These are phyloP conservation scores for Aegilops bicornis DNA, from an alignment of 176 grass and related monocot species.

Conservation along the genomic window DNA sequence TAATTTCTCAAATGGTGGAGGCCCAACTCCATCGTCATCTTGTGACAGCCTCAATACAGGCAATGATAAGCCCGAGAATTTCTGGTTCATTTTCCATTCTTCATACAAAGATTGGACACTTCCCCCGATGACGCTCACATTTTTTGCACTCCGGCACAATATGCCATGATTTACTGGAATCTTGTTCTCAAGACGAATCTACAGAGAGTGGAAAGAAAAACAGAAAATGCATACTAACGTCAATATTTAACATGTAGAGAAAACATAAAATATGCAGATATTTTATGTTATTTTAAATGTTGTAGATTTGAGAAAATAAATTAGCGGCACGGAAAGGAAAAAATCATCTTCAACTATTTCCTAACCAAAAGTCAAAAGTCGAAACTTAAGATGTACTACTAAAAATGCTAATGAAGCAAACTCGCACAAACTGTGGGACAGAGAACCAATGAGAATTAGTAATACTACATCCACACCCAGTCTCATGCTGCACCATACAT, in stretches of 20 bases:
- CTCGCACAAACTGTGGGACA: neutral
- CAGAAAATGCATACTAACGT: neutral
- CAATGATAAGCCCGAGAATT: conserved; percentile 67
- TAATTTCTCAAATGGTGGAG: conserved; percentile 89
- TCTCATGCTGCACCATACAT: neutral
- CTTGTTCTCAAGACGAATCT: conserved; percentile 75
- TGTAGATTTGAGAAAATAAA: neutral
- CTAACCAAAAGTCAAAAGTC: neutral
- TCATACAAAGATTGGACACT: conserved; percentile 74
- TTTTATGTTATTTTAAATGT: neutral
- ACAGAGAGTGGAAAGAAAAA: neutral
- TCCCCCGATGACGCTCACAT: conserved; percentile 60
- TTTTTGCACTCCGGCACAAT: conserved; percentile 69
- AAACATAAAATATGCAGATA: neutral
- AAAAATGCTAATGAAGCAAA: neutral
- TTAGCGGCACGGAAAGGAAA: conserved; percentile 5
- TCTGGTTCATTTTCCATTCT: conserved; percentile 90
- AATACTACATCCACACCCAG: neutral
- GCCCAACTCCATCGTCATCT: conserved; percentile 65
- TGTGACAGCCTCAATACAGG: conserved; percentile 53
- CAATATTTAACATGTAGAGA: neutral
- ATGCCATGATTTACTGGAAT: conserved; percentile 69
- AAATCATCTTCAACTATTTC: neutral
- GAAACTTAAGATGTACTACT: neutral
- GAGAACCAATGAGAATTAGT: neutral